These are phyloP conservation scores for Paracoccidioides brasiliensis DNA, from an alignment of 2,329 filamentous ascomycete genomes.

Conservation along the genomic window DNA sequence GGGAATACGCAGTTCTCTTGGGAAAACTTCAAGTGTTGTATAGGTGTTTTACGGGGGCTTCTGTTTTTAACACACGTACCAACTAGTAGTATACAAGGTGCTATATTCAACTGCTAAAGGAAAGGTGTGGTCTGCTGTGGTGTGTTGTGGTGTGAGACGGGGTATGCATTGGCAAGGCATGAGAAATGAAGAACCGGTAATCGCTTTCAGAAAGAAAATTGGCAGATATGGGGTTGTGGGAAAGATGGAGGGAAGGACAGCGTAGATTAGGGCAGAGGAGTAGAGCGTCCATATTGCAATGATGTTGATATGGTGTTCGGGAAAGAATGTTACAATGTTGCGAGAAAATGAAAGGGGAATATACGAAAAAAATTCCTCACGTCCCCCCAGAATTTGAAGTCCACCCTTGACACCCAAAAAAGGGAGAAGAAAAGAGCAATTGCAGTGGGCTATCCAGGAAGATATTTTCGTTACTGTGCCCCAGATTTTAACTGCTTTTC, in stretches of 20 bases:
- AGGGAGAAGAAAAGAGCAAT: no score
- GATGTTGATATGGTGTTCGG: background rate
- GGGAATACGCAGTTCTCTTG: slow-evolving; percentile 5
- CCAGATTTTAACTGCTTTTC: slow-evolving; percentile 17
- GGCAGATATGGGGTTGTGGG: background rate
- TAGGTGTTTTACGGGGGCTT: background rate
- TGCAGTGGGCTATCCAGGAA: background rate
- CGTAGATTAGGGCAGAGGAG: background rate
- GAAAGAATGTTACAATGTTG: background rate
- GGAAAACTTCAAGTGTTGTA: background rate
- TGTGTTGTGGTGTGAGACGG: background rate
- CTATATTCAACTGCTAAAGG: background rate
- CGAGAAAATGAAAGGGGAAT: background rate
- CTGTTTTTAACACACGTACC: background rate
- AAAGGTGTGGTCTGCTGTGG: no score
- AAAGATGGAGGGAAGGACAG: background rate
- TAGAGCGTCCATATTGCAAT: background rate
- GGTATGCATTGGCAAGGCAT: background rate
- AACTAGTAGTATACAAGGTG: background rate
- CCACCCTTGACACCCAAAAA: background rate
- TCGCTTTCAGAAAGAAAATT: background rate
- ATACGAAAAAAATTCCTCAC: background rate
- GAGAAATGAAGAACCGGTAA: background rate
- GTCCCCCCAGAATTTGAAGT: no score
- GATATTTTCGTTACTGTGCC: background rate